Base-by-base conservation (phyloP, 2,329 filamentous ascomycete genomes). In the Myrmaecium sp. region DNA sequence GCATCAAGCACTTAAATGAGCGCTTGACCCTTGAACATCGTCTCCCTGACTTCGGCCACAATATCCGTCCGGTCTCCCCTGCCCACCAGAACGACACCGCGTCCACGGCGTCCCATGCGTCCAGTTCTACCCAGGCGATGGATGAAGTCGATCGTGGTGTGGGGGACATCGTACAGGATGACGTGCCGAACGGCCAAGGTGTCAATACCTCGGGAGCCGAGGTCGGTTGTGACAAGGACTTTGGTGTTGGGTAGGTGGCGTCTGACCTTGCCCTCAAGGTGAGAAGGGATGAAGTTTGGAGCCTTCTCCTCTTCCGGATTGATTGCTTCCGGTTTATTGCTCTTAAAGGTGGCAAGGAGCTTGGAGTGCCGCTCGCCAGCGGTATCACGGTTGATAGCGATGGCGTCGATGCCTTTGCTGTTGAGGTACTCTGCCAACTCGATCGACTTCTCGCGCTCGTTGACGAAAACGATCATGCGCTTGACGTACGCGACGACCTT, bases 71-170 rank as follows among this genome's bases (percentile, higher is more conserved):
- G 64, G 49, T 95, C 89, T 34, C 83, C 69, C 49, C 79, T 86
- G 34, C 84, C 86, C 2, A 94, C 80, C 18, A 98, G 58, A 15
- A 95, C 84, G 36, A 95, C 74, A 12, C 83, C 89, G 30, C 84
- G 66, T 10, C 89, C 89, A 47, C 89, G 68, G 34, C 83, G 69
- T 3, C 83, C 83, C 82, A 95, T 95, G 17, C 89, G 69, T 0
- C 89, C 89, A 2, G 89, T 82, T 30, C 89, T 69, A 10, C 89
- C 89, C 4, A 95, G 69, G 10, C 91, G 76, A 52, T 98, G 91
- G 43, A 98, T 94, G 43, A 98, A 98, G 52, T 98, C 91, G 33
- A 98, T 91, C 0, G 83, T 92, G 0, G 81, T 92, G 47, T 95
- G 86, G 4, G 89, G 89, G n/a, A 98, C 86, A 47, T 98, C 83